Base-by-base conservation (phyloP, 208 protist genomes). In the Naegleria lovaniensis region DNA sequence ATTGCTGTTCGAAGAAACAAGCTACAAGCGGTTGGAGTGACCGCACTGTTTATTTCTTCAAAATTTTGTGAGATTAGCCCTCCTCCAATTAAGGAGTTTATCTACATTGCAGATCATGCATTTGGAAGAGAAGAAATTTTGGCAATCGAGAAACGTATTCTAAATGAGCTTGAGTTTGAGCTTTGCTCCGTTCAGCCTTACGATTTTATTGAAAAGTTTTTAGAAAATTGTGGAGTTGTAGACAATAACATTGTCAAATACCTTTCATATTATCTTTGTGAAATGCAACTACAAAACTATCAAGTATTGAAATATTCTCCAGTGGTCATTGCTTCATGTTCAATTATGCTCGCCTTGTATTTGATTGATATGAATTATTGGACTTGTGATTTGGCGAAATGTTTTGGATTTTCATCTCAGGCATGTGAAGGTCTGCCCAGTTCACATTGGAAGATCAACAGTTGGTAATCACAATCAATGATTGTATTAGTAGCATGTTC, bases 61-160 rank as follows among this genome's bases (percentile, higher is more conserved):
- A 91, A 36, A n/a, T 96, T 97, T 92, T 96, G 97, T 89, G 96
- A 98, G 91, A 95, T 98, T 58, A 95, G 93, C 94, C 95, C 96
- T 11, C 97, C 96, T 5, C 93, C 92, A 0, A 94, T 98, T 52
- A 96, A 96, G n/a, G 96, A 98, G 48, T 98, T 97, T 90, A 96
- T 98, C 38, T 96, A 96, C 79, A 97, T 98, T 87, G 95, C 95
- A 29, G 97, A 96, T 40, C 97, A 96, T 92, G 97, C 96, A 0
- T 98, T 97, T 91, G 94, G 92, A 39, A 91, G 91, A 7, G 75
- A 92, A 0, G 95, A 98, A 85, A 94, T 98, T 33, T 93, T 97
- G 48, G 91, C 2, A 51, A 92, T 93, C 59, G 92, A 93, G 59
- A 39, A 19, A 0, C 7, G 16, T 29, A 83, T 93, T n/a, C 59